Percentiles rank a stretch among this genome's conserved stretches.
phyloP scores from a whole-genome alignment of 208 protist genomes.

The Acanthamoeba healyi region DNA sequence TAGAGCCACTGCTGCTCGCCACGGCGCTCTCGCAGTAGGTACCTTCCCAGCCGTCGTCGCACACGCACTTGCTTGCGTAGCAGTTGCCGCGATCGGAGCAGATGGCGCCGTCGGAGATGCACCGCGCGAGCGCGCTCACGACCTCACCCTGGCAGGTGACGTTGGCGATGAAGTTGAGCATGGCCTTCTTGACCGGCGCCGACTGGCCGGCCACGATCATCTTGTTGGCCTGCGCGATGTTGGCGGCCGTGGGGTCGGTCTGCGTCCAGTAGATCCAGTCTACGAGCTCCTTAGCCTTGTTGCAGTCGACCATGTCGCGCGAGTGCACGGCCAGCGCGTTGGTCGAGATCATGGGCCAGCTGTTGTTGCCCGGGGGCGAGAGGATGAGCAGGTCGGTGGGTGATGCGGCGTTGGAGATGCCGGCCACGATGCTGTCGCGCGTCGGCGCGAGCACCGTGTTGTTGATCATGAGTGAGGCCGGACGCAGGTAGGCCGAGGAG shows the following conservation, averaged over 20 bases:
- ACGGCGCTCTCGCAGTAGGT: constrained; percentile 7
- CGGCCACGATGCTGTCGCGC: neutral
- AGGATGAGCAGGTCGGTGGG: constrained; percentile 12
- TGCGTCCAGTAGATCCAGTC: constrained; percentile 42
- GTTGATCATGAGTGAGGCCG: neutral
- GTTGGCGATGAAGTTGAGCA: constrained; percentile 44
- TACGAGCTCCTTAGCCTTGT: constrained; percentile 23
- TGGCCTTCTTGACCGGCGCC: neutral
- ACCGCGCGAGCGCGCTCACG: neutral
- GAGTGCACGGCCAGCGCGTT: neutral
- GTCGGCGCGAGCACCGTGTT: neutral
- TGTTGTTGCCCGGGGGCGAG: neutral
- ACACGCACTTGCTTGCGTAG: neutral
- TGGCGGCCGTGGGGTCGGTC: neutral
- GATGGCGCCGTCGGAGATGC: neutral
- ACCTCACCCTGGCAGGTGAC: constrained; percentile 2
- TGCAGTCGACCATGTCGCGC: constrained; percentile 9
- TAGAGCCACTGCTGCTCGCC: neutral
- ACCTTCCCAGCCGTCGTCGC: constrained; percentile 21
- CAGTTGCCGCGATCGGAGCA: constrained; percentile 9
- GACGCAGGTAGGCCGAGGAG: neutral
- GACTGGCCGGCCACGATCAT: neutral
- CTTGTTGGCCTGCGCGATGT: constrained; percentile 19
- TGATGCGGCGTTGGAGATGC: constrained; percentile 1
- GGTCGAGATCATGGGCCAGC: constrained; percentile 44